A percentile compares a stretch with the other conserved stretches of the same genome.
Evolutionary conservation across 306 rosid species (phyloP).

Genomic region (Canavalia ensiformis): DNA sequence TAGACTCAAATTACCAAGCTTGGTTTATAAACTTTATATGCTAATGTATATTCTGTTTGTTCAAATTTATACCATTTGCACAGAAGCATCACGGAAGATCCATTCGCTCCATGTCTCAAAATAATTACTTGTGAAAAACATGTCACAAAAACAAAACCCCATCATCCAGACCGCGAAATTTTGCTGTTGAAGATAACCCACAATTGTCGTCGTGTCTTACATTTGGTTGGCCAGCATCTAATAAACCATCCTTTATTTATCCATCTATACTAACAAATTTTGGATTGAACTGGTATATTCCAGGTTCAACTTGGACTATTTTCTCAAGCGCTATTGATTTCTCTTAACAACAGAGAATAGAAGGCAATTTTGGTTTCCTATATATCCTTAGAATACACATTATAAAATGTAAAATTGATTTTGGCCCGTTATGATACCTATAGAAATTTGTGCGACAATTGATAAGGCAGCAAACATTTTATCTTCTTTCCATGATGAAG

Average conservation of each 20-base stretch:
- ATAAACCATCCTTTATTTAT: not conserved
- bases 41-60: not conserved
- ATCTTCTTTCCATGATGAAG: not conserved
- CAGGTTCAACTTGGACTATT: not conserved
- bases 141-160: not conserved
- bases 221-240: not conserved
- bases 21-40: not conserved
- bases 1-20: not conserved
- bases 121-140: not conserved
- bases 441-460: not conserved
- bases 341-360: too few species aligned
- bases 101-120: not conserved
- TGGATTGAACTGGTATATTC: not conserved
- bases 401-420: not conserved
- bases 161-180: not conserved
- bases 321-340: not conserved
- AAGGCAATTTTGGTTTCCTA: too few species aligned
- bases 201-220: not conserved
- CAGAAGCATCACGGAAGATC: not conserved
- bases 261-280: not conserved
- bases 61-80: not conserved
- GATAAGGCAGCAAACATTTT: not conserved
- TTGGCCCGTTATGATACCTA: not conserved
- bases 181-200: not conserved
- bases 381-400: too few species aligned